Evolutionary conservation across 108 stramenopile species (phyloP), one percentile per base, ranked within the genome.

Genomic region (Asterionellopsis glacialis): DNA sequence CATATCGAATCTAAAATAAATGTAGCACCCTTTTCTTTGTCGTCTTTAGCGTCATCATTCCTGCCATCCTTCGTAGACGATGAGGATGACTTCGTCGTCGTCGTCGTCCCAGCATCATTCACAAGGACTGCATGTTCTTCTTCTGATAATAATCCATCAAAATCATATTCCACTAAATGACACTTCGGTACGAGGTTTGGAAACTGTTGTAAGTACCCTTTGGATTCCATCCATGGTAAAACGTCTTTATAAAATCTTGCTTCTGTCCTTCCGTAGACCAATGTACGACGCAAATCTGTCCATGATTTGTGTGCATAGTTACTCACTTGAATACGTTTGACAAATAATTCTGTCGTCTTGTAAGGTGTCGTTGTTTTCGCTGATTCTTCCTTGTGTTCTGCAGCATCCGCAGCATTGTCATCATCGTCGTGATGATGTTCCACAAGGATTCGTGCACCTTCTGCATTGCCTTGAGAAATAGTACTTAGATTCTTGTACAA

Each of bases 221-320:
- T 65, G 11, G 27, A 38, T 63, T 56, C 44, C 61, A 74, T 55
- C 23, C 71, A 49, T 0, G 85, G 85, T 11, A 83, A 39, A n/a
- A 83, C 59, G 47, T 85, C 76, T 6, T 68, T 65, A 64, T 91
- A 91, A 65, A 91, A 91, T 33, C 85, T 62, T 48, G 75, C 82
- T 73, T 91, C 90, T 22, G 84, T 87, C 15, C 90, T 61, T 16
- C 66, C 42, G 57, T 91, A 91, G 12, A 82, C 52, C 41, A 91
- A 48, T 0, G 90, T 85, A 11, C 90, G 77, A n/a, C 86, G 70
- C 57, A 85, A 68, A 59, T 91, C 90, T 13, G 80, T 61, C 90
- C 90, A 91, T 25, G 70, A 41, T 57, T 77, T 82, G 59, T 83
- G 77, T 1, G 52, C n/a, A 62, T 77, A 82, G n/a, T 65, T 19